Conservation (phyloP, 768 basidiomycete species). For the Suillus lakei region DNA sequence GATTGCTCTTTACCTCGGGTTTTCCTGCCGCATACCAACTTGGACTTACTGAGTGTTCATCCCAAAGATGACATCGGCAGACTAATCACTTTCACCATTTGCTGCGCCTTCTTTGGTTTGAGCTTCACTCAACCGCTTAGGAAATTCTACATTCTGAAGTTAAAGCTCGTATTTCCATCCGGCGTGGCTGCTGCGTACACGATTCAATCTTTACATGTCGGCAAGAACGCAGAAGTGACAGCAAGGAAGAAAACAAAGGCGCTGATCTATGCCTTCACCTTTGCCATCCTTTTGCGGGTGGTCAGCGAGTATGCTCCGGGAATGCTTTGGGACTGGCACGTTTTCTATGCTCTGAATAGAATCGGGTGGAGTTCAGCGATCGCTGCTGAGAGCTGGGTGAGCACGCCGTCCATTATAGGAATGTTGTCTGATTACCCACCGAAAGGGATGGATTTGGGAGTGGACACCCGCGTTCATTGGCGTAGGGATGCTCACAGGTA, state of each 20-base stretch:
- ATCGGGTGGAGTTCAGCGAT: conserved; percentile 63
- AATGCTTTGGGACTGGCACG: conserved; percentile 63
- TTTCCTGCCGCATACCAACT: conserved; percentile 65
- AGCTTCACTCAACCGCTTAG: conserved; percentile 70
- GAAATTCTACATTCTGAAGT: conserved; percentile 62
- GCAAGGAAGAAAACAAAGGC: conserved; percentile 60
- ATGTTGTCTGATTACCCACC: background rate
- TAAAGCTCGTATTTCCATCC: conserved; percentile 66
- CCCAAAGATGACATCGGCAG: conserved; percentile 60
- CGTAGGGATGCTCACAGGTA: conserved; percentile 58
- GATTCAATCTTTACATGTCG: conserved; percentile 62
- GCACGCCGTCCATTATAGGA: conserved; percentile 7
- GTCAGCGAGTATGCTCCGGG: conserved; percentile 62
- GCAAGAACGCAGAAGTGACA: conserved; percentile 48
- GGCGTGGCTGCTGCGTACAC: conserved; percentile 68
- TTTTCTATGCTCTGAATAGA: conserved; percentile 63
- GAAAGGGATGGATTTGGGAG: conserved; percentile 17
- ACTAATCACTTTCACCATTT: conserved; percentile 55
- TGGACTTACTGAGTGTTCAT: conserved; percentile 46
- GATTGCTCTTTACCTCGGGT: conserved; percentile 60
- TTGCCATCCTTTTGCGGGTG: conserved; percentile 57
- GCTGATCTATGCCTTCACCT: conserved; percentile 49
- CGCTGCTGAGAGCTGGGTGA: conserved; percentile 58
- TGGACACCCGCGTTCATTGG: conserved; percentile 59
- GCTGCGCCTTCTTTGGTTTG: conserved; percentile 62